phyloP scores from a whole-genome alignment of 2,329 filamentous ascomycete genomes.

The Fusarium succisae region DNA sequence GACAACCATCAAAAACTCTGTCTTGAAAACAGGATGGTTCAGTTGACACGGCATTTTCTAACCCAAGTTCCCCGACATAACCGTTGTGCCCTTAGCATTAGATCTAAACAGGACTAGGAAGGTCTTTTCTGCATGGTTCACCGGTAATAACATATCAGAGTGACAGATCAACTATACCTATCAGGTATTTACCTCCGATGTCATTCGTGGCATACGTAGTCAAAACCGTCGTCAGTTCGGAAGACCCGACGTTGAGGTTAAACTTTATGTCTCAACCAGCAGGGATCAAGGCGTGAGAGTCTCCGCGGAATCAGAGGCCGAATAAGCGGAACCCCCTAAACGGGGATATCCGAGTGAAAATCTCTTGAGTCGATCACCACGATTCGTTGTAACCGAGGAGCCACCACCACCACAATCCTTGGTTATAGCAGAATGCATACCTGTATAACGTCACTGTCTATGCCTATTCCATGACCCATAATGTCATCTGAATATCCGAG shows the following conservation, averaged over 20 bases:
- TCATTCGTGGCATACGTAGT: not conserved
- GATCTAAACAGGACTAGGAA: not conserved
- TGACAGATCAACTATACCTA: not conserved
- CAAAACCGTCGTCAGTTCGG: not conserved
- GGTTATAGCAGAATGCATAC: not conserved
- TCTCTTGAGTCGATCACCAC: not conserved
- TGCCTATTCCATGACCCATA: not conserved
- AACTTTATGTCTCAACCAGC: slow-evolving; percentile 6
- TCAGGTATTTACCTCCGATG: not conserved
- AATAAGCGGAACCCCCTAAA: not conserved
- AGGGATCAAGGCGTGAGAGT: not conserved
- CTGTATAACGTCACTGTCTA: not conserved
- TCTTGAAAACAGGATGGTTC: not conserved
- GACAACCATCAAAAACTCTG: not conserved
- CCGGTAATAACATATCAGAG: not conserved
- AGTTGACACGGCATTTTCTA: not conserved
- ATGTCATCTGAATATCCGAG: not conserved
- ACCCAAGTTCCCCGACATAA: not conserved
- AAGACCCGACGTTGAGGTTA: slow-evolving; percentile 13
- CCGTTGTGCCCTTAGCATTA: not conserved
- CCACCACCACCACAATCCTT: not conserved
- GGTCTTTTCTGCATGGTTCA: not conserved
- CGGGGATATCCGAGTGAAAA: slow-evolving; percentile 6
- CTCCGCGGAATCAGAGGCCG: not conserved
- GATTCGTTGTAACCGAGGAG: not conserved